phyloP scores from a whole-genome alignment of 208 protist species.

The Acanthamoeba culbertsoni region DNA sequence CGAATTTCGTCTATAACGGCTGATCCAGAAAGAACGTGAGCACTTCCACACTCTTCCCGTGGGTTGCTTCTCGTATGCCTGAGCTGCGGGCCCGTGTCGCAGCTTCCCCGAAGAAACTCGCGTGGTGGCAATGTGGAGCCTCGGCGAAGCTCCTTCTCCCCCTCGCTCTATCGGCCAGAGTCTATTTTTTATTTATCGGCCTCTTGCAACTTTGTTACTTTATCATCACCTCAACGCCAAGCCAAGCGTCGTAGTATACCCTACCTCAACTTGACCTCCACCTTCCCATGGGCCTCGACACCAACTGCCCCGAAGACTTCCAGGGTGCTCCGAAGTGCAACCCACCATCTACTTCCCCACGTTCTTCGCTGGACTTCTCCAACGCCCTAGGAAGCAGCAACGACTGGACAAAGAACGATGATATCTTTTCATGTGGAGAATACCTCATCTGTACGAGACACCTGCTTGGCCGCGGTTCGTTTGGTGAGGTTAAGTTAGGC shows the following conservation, averaged over 20 bases:
- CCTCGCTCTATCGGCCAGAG: not conserved
- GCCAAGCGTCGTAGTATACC: not conserved
- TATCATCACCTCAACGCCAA: not conserved
- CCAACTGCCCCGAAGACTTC: not conserved
- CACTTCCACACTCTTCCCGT: too few relatives aligned
- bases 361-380: not conserved
- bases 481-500: conserved; percentile 12
- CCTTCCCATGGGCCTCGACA: not conserved
- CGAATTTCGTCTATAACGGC: not conserved
- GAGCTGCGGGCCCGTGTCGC: not conserved
- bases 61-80: too few relatives aligned
- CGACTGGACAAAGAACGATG: conserved; percentile 25
- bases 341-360: not conserved
- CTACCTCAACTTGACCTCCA: not conserved
- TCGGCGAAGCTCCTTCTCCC: not conserved
- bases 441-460: conserved; percentile 20
- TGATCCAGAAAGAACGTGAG: too few relatives aligned
- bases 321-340: not conserved
- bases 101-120: conserved; percentile 13
- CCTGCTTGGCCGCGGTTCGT: not conserved
- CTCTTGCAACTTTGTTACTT: not conserved
- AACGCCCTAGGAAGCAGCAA: not conserved
- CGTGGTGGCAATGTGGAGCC: conserved; percentile 23
- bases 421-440: not conserved
- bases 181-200: not conserved